phyloP scores from a whole-genome alignment of 805 yeast genomes.

The Torulaspora microellipsoides region DNA sequence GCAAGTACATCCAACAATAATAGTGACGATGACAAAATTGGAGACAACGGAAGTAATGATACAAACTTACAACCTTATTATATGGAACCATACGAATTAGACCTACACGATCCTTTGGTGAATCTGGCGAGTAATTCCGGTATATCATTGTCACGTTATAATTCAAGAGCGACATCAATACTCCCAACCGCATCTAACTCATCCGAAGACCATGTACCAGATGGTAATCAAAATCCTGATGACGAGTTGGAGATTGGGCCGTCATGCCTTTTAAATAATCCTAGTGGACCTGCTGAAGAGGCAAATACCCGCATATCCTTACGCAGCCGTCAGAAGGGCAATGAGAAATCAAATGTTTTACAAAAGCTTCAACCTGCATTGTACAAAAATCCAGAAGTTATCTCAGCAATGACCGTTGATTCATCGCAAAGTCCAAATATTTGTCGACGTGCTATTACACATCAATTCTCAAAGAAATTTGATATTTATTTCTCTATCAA shows the following conservation, averaged over 20 bases:
- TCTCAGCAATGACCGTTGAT: constrained; percentile 6
- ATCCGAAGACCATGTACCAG: neutral
- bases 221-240: neutral
- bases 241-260: constrained; percentile 3
- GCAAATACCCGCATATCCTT: neutral
- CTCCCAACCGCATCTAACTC: neutral
- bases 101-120: constrained; percentile 9
- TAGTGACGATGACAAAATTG: neutral
- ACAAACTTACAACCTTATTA: constrained; percentile 1
- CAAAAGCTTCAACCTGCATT: constrained; percentile 5
- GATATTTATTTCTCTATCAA: constrained; percentile 15
- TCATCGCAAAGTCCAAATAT: constrained; percentile 9
- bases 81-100: constrained; percentile 2
- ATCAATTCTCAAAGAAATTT: constrained; percentile 15
- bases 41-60: neutral
- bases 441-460: constrained; percentile 21
- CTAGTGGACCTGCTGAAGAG: neutral
- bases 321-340: neutral
- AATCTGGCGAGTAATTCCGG: constrained; percentile 16
- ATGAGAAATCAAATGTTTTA: neutral
- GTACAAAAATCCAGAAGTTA: constrained; percentile 2
- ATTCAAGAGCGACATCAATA: constrained; percentile 3
- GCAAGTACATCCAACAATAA: constrained; percentile 4
- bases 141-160: constrained; percentile 2
- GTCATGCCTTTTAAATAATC: neutral